Evolutionary conservation across 179 eudicot genomes (phyloP), one percentile per base, ranked within the genome.

Genomic region (Sideroxylon spinosum): DNA sequence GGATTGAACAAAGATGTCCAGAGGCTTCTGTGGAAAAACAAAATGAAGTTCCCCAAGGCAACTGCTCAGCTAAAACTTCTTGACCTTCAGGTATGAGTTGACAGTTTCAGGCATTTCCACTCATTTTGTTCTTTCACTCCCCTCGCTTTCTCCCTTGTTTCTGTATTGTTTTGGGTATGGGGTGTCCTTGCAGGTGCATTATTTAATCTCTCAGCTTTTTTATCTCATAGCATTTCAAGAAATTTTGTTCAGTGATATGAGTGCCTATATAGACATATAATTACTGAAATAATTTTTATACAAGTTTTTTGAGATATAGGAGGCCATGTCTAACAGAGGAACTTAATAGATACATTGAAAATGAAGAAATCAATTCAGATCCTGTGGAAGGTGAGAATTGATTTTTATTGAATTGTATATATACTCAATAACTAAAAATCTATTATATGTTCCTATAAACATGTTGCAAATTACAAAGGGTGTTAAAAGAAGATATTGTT

Each of bases 1-100:
- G 85, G 81, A 16, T 78, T 95, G 84, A 90, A 82, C 56, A 95
- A 95, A 88, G 98, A 93, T 78, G 91, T 93, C 73, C 99, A 95
- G 82, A 91, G 76, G 87, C 94, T 93, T 79, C 82, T 95, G 71
- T 95, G 99, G 99, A 95, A 95, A 83, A 95, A 92, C 82, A 93
- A 90, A 78, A 90, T 90, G 93, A 89, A 82, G 68, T 95, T 91
- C 57, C 90, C 87, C 0, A 92, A 89, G 85, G 92, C 99, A 28
- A 92, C 90, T 84, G 86, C 87, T 79, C 89, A 83, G 56, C 93
- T 95, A 68, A 93, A 93, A 82, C 84, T 78, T 82, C 93, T 95
- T 56, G 95, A 98, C 19, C 85, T 91, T 80, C 65, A 55, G 95
- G 98, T 90, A 90, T 63, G 87, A 19, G 76, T 59, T 66, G 22